Conservation (phyloP, 441 rosid species). For the Euphorbia schlechtendalii region DNA sequence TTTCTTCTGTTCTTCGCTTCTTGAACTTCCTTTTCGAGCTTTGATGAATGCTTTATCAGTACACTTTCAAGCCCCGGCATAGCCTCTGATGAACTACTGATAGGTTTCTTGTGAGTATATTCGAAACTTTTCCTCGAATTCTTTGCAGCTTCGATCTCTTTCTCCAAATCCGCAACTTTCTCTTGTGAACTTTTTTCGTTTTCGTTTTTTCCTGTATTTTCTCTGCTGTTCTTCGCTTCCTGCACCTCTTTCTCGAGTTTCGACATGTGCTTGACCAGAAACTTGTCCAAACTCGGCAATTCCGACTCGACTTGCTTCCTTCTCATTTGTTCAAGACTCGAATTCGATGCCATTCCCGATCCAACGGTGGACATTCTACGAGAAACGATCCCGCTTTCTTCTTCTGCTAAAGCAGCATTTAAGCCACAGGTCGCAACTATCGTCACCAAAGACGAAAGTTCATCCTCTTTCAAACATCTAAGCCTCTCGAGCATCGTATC, state of each 20-base stretch:
- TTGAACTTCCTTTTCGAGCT: conserved; percentile 38
- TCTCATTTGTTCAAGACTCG: conserved; percentile 22
- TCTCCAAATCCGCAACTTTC: conserved; percentile 38
- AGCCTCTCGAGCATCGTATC: conserved; percentile 84
- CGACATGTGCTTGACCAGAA: conserved; percentile 72
- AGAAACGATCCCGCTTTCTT: conserved; percentile 31
- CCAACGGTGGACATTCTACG: conserved; percentile 38
- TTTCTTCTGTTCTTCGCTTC: conserved; percentile 47
- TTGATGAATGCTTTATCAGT: conserved; percentile 38
- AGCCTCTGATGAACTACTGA: conserved; percentile 24
- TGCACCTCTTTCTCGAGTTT: conserved; percentile 77
- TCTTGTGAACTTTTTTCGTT: conserved; percentile 20
- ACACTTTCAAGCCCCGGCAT: conserved; percentile 42
- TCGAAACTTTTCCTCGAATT: conserved; percentile 24
- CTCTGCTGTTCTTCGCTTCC: conserved; percentile 57
- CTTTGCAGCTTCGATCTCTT: conserved; percentile 59
- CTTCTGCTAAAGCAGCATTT: conserved; percentile 79
- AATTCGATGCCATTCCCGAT: conserved; percentile 26
- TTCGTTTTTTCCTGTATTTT: conserved; percentile 20
- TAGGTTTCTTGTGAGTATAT: conserved; percentile 21
- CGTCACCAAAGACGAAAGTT: conserved; percentile 85
- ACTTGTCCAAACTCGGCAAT: conserved; percentile 73
- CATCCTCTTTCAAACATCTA: conserved; percentile 66
- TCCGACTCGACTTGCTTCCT: conserved; percentile 33
- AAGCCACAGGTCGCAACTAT: conserved; percentile 91